phyloP scores from a whole-genome alignment of 2,329 filamentous ascomycete species.

The Eurotiales sp. region DNA sequence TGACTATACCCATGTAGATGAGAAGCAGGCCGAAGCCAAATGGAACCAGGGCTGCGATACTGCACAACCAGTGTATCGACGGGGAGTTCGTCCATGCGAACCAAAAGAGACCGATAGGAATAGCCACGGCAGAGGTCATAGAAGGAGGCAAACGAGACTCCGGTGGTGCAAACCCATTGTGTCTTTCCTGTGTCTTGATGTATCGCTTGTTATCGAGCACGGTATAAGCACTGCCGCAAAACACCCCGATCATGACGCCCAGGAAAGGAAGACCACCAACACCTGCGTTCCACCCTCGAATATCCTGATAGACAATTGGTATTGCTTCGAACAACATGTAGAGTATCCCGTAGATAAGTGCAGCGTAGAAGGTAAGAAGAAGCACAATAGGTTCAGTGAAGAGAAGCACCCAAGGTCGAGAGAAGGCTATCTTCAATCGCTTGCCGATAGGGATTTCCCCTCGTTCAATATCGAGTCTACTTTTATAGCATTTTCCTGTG shows the following conservation, averaged over 20 bases:
- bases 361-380: constrained; percentile 26
- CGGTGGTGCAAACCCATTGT: constrained; percentile 55
- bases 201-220: constrained; percentile 40
- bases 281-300: constrained; percentile 36
- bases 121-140: constrained; percentile 45
- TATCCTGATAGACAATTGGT: constrained; percentile 29
- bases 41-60: constrained; percentile 23
- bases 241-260: constrained; percentile 41
- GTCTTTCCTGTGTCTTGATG: constrained; percentile 38
- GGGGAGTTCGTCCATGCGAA: constrained; percentile 46
- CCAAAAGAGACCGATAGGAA: constrained; percentile 48
- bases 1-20: constrained; percentile 33
- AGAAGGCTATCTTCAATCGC: constrained; percentile 24
- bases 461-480: constrained; percentile 33
- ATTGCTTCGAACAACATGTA: constrained; percentile 26
- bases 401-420: constrained; percentile 26
- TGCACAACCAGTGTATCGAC: constrained; percentile 36
- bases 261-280: constrained; percentile 42
- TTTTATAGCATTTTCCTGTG: constrained; percentile 47
- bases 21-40: constrained; percentile 42
- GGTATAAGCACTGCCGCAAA: constrained; percentile 31
- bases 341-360: constrained; percentile 28
- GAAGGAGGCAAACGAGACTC: constrained; percentile 53
- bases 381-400: constrained; percentile 24
- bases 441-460: constrained; percentile 34